Base-by-base conservation (phyloP, 2,329 filamentous ascomycete genomes). In the Colletotrichum eremochloae region DNA sequence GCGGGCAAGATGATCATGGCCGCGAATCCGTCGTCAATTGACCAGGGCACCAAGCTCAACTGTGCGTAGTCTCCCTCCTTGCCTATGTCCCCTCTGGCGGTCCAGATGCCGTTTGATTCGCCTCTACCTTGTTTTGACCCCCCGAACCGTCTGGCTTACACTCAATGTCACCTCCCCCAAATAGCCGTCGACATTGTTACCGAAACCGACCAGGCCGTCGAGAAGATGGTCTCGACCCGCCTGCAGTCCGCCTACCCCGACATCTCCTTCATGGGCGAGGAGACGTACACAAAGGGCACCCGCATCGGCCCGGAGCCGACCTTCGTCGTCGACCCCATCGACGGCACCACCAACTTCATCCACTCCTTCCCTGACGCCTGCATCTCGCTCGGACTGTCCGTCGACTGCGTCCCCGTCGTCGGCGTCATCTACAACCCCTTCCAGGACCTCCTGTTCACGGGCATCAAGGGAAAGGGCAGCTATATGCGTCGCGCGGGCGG, bases 371-470 rank as follows among this genome's bases (percentile, higher is more conserved):
- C 92, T 5, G 87, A 90, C 77, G 92, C 93, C 74, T 93, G 91
- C 83, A 91, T 95, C 82, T 94, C 92, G 14, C 89, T 96, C 44
- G 93, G 93, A 57, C 86, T 96, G 69, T 87, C 91, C 55, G 82
- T 94, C 73, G 82, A 88, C 77, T 87, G 88, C 74, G 78, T 79
- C 14, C 92, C 93, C 31, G 84, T 86, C 65, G 86, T 95, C 56
- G 93, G 93, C 73, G 90, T 96, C 70, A 90, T 96, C 74, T 95
- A 94, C 84, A 95, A 95, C 82, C 93, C 93, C 0, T 94, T 92
- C 82, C 90, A 89, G 61, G 87, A 91, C 76, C 86, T 87, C 11
- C 84, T 95, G 53, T 96, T 91, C 84, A 91, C 89, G 5, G 93
- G 87, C 42, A 88, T 94, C 77, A 86, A 87, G 67, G 93, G 92